Base-by-base conservation (phyloP, 2,329 filamentous ascomycete species). In the Colletotrichum euphorbiae region DNA sequence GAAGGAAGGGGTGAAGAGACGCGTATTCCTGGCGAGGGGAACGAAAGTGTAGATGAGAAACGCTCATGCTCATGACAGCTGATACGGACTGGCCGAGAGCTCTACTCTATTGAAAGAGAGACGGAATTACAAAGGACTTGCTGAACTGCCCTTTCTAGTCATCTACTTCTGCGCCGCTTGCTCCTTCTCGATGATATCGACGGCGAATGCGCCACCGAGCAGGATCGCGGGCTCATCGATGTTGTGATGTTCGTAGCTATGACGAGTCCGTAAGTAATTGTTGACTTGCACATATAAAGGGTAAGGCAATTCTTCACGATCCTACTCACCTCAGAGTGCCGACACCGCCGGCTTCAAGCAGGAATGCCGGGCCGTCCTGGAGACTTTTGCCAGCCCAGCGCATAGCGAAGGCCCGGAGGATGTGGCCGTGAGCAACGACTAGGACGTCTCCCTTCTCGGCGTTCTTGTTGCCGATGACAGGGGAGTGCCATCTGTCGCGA, bases 371-470 rank as follows among this genome's bases (percentile, higher is more conserved):
- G 7, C 91, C 93, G 56, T 93, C 90, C 62, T 88, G 86, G 67
- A 98, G 82, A 12, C 87, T 84, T 81, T 91, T 91, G 0, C 89
- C 88, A 0, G 90, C 86, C 94, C 94, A 98, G 36, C 94, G 86
- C 83, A 95, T 93, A 6, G 94, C 94, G 77, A 98, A 93, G 0
- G 93, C 93, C 15, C 94, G 85, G 60, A 98, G 81, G 64, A 97
- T 95, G 80, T 97, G 94, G 0, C 94, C 94, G 76, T 98, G 94
- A 21, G 93, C 94, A 6, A 98, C 93, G 55, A 97, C 84, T 24
- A 87, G 9, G 75, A 82, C 70, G 76, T 81, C 80, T 7, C 79
- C 80, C 17, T 71, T 69, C 15, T 43, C 42, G 9, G 79, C 81
- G 28, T 81, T 73, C 56, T 75, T 75, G 65, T 75, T 75, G 52